These are phyloP conservation scores for Candida easanensis DNA, from an alignment of 805 yeast genomes.

Conservation along the genomic window DNA sequence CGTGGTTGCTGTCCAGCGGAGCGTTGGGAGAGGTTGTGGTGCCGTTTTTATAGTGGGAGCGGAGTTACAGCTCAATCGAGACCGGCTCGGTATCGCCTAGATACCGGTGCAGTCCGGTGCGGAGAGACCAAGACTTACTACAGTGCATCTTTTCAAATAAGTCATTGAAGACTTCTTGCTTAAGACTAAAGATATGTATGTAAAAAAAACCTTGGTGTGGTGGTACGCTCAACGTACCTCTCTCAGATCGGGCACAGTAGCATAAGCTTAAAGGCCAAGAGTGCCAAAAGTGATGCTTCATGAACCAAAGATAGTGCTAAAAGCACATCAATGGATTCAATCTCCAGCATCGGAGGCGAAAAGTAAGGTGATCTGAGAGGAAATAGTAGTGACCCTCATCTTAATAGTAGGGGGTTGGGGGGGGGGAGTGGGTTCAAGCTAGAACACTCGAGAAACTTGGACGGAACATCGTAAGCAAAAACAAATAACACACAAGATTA, in stretches of 20 bases:
- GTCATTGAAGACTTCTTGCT: too few relatives aligned
- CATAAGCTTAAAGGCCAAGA: neutral
- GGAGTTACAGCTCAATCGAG: too few relatives aligned
- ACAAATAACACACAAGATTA: too few relatives aligned
- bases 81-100: too few relatives aligned
- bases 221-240: neutral
- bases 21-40: too few relatives aligned
- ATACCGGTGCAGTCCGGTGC: too few relatives aligned
- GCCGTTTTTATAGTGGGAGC: too few relatives aligned
- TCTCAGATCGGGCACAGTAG: neutral
- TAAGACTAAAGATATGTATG: neutral
- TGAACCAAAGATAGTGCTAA: neutral
- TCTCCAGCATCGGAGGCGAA: neutral
- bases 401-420: neutral
- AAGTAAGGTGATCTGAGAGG: neutral
- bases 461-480: too few relatives aligned
- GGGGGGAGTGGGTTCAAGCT: neutral
- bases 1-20: too few relatives aligned
- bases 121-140: too few relatives aligned
- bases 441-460: neutral
- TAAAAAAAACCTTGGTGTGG: neutral
- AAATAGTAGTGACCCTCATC: neutral
- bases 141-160: neutral
- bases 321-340: neutral
- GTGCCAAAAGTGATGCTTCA: conserved; percentile 4